Base-by-base conservation (phyloP, 2,329 filamentous ascomycete genomes). In the Metarhizium anisopliae region DNA sequence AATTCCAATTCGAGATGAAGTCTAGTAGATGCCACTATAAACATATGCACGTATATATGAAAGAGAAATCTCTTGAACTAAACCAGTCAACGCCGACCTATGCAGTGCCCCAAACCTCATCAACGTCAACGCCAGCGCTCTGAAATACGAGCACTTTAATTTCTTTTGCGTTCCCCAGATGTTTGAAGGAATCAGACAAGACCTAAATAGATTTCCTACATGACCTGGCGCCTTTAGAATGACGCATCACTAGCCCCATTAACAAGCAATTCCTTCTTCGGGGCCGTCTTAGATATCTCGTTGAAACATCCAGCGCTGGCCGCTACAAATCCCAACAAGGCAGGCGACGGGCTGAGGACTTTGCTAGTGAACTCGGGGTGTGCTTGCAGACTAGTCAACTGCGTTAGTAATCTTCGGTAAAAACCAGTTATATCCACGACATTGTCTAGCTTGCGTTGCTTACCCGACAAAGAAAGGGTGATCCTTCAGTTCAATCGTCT, bases 281-380 rank as follows among this genome's bases (percentile, higher is more conserved):
- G n/a, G 1, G 42, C 42, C 42, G n/a, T 6, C 42, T 45, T 45
- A 6, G 42, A 18, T 45, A 76, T 64, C 56, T 68, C 56, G 20
- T 77, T 81, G 51, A 93, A 73, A 66, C 85, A 80, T 25, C 87
- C 87, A 1, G 86, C 81, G 52, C 83, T 84, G 4, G 91, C 65
- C 55, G 64, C 59, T 8, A 60, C 59, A 11, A 63, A 58, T 6
- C 58, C 87, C 25, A 92, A 75, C 68, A 87, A 90, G 1, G 86
- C 82, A 67, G 83, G 83, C 66, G 82, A 86, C 0, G 89, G 89
- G 52, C 82, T 76, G 59, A 95, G 74, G 2, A 94, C 90, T 55
- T 86, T 80, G 62, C 81, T 86, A 53, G 89, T 77, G 68, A 93
- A 95, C 71, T 96, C 91, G 2, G 92, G 91, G 67, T 96, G 91